Percentiles rank a stretch among this genome's conserved stretches.
phyloP scores from a whole-genome alignment of 805 yeast species.

The Yamadazyma endophytica region DNA sequence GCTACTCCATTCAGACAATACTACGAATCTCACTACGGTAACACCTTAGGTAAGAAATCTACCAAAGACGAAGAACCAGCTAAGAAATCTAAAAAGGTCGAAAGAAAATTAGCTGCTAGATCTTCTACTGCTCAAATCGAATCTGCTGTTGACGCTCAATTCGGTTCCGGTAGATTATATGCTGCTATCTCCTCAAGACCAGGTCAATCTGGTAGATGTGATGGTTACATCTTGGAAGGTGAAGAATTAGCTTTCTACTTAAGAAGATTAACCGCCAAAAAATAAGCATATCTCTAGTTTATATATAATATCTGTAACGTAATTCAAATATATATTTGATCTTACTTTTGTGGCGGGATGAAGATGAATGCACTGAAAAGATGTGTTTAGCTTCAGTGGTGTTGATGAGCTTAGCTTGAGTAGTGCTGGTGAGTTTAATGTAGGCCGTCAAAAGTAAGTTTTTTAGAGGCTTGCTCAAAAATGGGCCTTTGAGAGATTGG shows the following conservation, averaged over 20 bases:
- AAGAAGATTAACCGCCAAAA: constrained; percentile 99
- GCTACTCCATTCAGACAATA: constrained; percentile 99
- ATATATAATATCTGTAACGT: neutral
- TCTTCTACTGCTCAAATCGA: constrained; percentile 80
- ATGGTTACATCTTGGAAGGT: constrained; percentile 99
- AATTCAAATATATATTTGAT: neutral
- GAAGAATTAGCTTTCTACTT: constrained; percentile 99
- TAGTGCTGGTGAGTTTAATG: no score
- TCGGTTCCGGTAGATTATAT: constrained; percentile 98
- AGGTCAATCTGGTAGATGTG: constrained; percentile 99
- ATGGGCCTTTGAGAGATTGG: no score
- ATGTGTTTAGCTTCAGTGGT: neutral
- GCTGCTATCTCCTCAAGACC: constrained; percentile 99
- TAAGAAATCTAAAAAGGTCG: constrained; percentile 71
- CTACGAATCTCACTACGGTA: constrained; percentile 98
- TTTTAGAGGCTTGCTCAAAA: no score
- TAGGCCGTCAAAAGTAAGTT: no score
- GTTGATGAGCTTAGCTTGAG: neutral
- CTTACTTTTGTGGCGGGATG: neutral
- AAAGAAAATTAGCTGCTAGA: constrained; percentile 93
- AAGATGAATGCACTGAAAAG: neutral
- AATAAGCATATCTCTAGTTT: constrained; percentile 47
- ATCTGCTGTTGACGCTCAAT: constrained; percentile 89
- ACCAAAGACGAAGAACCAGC: constrained; percentile 47
- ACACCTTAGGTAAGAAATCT: constrained; percentile 70